Evolutionary conservation across 1,139 yeast genomes (phyloP), one percentile per base, ranked within the genome.

Genomic region (Hanseniaspora sp.): DNA sequence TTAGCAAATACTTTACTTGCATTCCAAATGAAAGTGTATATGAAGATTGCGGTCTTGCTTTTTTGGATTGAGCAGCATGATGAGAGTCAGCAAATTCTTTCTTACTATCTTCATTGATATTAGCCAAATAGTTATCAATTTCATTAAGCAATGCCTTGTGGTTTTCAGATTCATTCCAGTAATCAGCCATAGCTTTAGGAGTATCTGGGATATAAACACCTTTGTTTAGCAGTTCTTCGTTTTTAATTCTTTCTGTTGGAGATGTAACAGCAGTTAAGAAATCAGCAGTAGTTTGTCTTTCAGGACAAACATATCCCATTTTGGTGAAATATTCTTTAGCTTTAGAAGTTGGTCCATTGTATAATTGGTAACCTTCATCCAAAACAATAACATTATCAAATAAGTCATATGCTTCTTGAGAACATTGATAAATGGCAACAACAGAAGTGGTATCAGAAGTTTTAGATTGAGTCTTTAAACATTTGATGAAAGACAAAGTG

Each of bases 321-420:
- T 68, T 62, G 57, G 68, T 71, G 65, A 83, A 83, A 67, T 73
- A 83, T 42, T 71, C 70, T 61, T 77, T 80, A 11, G 78, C 78
- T 37, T 67, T 62, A 13, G 56, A 53, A 34, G 67, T 64, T 7
- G 71, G 69, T 12, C 78, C 78, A 57, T 65, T 74, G 58, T 66
- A 74, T 31, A 74, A 64, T 61, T 74, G 77, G 55, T 67, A 64
- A 31, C 78, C 78, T 46, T 66, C 64, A 58, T 74, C 73, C 44
- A 86, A 70, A 23, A 86, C 80, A 44, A 79, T 71, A 12, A 83
- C 94, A 59, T 82, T 80, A 68, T 85, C 90, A 63, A 86, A 86
- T 56, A 80, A 68, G 56, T 83, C 80, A 64, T 84, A 86, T 59
- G 85, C 84, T 64, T 79, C 84, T 69, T 83, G 87, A 34, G 87